Evolutionary conservation across 2,329 filamentous ascomycete species (phyloP), one percentile per base, ranked within the genome.

Genomic region (Ceratocystis eucalypticola): DNA sequence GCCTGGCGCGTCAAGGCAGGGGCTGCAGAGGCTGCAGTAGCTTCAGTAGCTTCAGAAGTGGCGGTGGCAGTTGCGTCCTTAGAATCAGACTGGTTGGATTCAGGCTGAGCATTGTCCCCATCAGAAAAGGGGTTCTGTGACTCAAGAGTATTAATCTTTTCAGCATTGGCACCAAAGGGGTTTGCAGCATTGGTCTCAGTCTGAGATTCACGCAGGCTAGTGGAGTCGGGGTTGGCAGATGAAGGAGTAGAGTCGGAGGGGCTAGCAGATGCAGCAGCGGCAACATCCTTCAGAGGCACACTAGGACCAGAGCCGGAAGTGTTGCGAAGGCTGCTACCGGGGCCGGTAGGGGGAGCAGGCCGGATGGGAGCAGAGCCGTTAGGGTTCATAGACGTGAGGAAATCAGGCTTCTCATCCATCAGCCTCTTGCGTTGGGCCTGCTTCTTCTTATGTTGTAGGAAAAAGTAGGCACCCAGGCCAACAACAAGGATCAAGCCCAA

Each of bases 361-460:
- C 66, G 66, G n/a, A 55, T 41, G 20, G 66, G 66, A 7, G 59
- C 61, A 37, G 62, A 62, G 37, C 63, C 59, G 15, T 48, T 53
- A 30, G 61, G 61, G 48, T 61, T 37, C 22, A 50, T 68, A 37
- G 55, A 37, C 5, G 63, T 62, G 4, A 50, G 50, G 33, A 57
- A 25, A 25, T 59, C 50, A 4, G 71, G 70, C 63, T 68, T 68
- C 37, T 68, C 66, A 22, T 63, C 57, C 50, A 48, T 48, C 70
- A 80, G 67, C 70, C 75, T 76, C 67, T 80, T 76, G 12, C 76
- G 74, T 70, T 82, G 66, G 77, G 82, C 77, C 74, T 86, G 84
- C 80, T 87, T 89, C 79, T 87, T 89, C 72, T 85, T 84, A 71
- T 77, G 80, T 71, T 82, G 86, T 73, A 91, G 82, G 68, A 90